A percentile compares a stretch with the other conserved stretches of the same genome.
Conservation (phyloP, 1,139 yeast species). For the Zygosaccharomyces pseudobailii region DNA sequence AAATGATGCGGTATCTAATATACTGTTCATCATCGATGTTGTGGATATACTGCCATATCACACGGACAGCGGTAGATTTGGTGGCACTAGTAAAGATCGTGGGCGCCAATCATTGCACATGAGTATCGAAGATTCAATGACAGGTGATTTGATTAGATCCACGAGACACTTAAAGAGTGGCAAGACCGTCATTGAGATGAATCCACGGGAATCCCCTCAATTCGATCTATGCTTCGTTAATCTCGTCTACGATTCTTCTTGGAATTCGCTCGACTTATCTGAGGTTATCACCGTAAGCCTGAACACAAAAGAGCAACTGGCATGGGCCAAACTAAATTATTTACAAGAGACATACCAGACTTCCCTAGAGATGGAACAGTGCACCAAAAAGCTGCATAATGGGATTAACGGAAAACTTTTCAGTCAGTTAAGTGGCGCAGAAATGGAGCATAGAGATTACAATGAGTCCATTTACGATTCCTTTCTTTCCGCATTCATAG, state of each 20-base stretch:
- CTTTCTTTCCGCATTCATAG: not conserved
- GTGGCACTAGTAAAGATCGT: conserved; percentile 21
- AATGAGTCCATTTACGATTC: conserved; percentile 10
- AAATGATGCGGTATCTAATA: conserved; percentile 14
- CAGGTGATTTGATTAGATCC: conserved; percentile 17
- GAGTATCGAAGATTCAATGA: conserved; percentile 9
- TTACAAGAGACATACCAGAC: conserved; percentile 5
- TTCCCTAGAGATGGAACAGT: not conserved
- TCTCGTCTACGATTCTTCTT: conserved; percentile 25
- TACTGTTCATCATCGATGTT: conserved; percentile 14
- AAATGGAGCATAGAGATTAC: conserved; percentile 10
- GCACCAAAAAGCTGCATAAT: conserved; percentile 2
- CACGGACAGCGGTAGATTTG: conserved; percentile 19
- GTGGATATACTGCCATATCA: conserved; percentile 15
- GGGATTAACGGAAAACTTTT: conserved; percentile 5
- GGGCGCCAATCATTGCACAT: conserved; percentile 24
- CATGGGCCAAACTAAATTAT: not conserved
- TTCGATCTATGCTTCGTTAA: conserved; percentile 21
- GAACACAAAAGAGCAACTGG: conserved; percentile 3
- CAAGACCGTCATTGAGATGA: conserved; percentile 11
- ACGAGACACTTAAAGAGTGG: conserved; percentile 16
- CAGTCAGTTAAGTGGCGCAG: conserved; percentile 7
- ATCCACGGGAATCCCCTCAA: conserved; percentile 5
- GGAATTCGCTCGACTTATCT: conserved; percentile 23
- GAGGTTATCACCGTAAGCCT: conserved; percentile 16